A percentile compares a stretch with the other conserved stretches of the same genome.
These are phyloP conservation scores for Boletus albobrunnescens DNA, from an alignment of 1,284 basidiomycete species.

Conservation along the genomic window DNA sequence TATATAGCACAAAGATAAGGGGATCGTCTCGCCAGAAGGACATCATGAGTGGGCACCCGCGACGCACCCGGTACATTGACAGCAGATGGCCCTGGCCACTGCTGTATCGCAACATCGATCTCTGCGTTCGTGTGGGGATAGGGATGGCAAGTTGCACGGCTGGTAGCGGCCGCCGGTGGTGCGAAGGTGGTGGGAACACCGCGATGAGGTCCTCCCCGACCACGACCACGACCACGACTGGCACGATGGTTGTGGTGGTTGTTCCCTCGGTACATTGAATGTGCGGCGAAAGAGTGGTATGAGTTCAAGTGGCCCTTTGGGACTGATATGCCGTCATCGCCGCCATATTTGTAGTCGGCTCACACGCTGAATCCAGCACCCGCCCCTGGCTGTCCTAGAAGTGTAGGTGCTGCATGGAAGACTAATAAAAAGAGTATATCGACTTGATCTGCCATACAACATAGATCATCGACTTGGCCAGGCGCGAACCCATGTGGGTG, in stretches of 20 bases:
- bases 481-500: too few relatives aligned
- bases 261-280: slow-evolving; percentile 15
- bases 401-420: too few relatives aligned
- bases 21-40: neutral
- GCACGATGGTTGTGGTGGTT: slow-evolving; percentile 7
- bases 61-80: slow-evolving; percentile 15
- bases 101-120: slow-evolving; percentile 20
- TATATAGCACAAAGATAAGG: slow-evolving; percentile 6
- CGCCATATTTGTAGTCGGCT: too few relatives aligned
- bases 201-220: slow-evolving; percentile 8
- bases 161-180: neutral
- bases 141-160: neutral
- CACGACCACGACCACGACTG: slow-evolving; percentile 11
- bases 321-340: too few relatives aligned
- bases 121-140: slow-evolving; percentile 18
- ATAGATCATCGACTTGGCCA: too few relatives aligned
- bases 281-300: neutral
- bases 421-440: too few relatives aligned
- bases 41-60: neutral
- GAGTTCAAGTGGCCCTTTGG: too few relatives aligned
- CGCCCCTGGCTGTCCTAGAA: too few relatives aligned
- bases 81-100: slow-evolving; percentile 12
- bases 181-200: neutral
- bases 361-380: too few relatives aligned
- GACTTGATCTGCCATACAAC: too few relatives aligned